Evolutionary conservation across 192 early-diverging fungal species (phyloP).

Genomic region (Coemansia sp.): DNA sequence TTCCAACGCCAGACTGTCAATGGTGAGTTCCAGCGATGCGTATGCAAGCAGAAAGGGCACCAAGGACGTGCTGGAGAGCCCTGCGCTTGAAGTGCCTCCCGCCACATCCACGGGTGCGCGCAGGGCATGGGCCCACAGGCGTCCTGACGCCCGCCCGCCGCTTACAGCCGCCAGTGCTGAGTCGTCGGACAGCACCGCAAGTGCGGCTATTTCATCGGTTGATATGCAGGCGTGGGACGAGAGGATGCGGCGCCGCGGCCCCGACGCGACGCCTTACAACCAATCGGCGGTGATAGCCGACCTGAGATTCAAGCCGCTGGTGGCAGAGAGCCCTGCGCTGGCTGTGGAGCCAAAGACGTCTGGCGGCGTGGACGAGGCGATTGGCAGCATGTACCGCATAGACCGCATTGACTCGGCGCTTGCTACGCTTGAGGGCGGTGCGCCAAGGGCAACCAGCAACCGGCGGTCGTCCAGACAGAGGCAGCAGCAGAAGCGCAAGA

Average conservation of each 20-base stretch:
- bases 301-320: slow-evolving; percentile 10
- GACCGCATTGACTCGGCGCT: slow-evolving; percentile 26
- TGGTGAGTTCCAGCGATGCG: not conserved
- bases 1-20: not conserved
- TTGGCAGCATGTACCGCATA: slow-evolving; percentile 17
- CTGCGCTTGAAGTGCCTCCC: slow-evolving; percentile 6
- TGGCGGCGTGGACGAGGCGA: slow-evolving; percentile 29
- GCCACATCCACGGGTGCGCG: slow-evolving; percentile 19
- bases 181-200: not conserved
- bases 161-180: slow-evolving; percentile 12
- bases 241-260: slow-evolving; percentile 13
- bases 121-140: slow-evolving; percentile 33
- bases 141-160: slow-evolving; percentile 37
- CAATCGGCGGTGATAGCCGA: not conserved
- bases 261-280: not conserved
- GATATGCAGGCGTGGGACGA: slow-evolving; percentile 31
- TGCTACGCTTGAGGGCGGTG: slow-evolving; percentile 41
- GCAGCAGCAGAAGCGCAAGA: slow-evolving; percentile 17
- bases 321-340: slow-evolving; percentile 27
- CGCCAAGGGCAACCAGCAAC: not conserved
- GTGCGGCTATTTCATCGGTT: not conserved
- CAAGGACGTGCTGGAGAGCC: slow-evolving; percentile 36
- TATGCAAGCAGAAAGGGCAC: slow-evolving; percentile 3
- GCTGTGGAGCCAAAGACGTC: slow-evolving; percentile 39
- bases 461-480: slow-evolving; percentile 5